Conservation (phyloP, 1,284 basidiomycete genomes). For the Fomes fomentarius region DNA sequence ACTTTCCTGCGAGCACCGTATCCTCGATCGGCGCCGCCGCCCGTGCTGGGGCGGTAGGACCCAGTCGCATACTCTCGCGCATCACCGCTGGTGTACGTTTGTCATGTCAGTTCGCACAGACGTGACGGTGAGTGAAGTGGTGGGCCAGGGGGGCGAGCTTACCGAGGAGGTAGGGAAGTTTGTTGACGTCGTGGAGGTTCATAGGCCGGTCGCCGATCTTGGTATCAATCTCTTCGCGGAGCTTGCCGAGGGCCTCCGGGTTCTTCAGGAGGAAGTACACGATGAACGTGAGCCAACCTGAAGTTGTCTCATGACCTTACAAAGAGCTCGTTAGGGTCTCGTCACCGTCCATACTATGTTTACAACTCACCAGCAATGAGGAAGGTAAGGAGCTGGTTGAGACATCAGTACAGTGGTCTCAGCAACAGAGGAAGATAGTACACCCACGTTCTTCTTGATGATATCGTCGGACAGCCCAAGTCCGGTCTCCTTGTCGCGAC, state of each 20-base stretch:
- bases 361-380: slow-evolving; percentile 45
- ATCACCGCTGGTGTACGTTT: slow-evolving; percentile 38
- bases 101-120: too few relatives aligned
- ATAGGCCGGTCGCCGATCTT: slow-evolving; percentile 43
- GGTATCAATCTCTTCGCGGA: slow-evolving; percentile 50
- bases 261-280: slow-evolving; percentile 50
- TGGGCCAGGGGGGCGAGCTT: too few relatives aligned
- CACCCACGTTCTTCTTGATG: slow-evolving; percentile 46
- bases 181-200: slow-evolving; percentile 42
- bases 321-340: neutral
- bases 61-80: slow-evolving; percentile 49
- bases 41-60: slow-evolving; percentile 43
- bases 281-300: slow-evolving; percentile 41
- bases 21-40: slow-evolving; percentile 40
- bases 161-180: slow-evolving; percentile 48
- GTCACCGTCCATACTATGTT: too few relatives aligned
- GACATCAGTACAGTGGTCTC: neutral
- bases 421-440: neutral
- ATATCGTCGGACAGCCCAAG: slow-evolving; percentile 42
- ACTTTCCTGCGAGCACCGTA: slow-evolving; percentile 40
- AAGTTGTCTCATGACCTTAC: slow-evolving; percentile 50
- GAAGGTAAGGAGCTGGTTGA: slow-evolving; percentile 50
- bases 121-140: too few relatives aligned
- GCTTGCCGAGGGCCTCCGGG: slow-evolving; percentile 44
- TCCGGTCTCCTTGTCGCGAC: slow-evolving; percentile 47